These are phyloP conservation scores for Kokia cookei DNA, from an alignment of 441 rosid genomes.

Conservation along the genomic window DNA sequence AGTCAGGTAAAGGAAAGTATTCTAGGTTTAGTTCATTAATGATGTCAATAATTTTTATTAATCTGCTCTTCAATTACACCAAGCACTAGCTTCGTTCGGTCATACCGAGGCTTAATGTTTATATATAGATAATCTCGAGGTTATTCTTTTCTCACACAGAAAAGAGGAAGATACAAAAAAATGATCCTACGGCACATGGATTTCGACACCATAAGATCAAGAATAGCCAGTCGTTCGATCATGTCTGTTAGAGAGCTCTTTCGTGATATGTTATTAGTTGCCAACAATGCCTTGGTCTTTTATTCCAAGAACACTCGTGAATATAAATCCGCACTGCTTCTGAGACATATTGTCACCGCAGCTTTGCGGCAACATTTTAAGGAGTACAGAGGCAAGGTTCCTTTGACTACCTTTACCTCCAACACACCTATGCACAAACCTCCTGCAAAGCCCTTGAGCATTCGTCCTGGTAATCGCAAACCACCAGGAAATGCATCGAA, in stretches of 20 bases:
- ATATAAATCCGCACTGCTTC: conserved; percentile 59
- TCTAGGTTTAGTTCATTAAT: background rate
- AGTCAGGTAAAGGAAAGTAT: conserved; percentile 57
- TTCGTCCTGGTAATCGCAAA: conserved; percentile 16
- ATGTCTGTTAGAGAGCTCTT: conserved; percentile 54
- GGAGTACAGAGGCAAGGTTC: conserved; percentile 27
- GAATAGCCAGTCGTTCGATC: conserved; percentile 36
- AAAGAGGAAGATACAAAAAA: conserved; percentile 85
- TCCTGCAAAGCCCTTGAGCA: conserved; percentile 30
- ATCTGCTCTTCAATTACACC: background rate
- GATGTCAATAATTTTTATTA: background rate
- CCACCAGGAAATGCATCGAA: conserved; percentile 13
- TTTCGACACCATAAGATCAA: conserved; percentile 59
- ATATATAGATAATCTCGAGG: background rate
- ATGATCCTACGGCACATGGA: conserved; percentile 69
- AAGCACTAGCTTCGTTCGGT: background rate
- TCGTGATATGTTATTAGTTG: conserved; percentile 65
- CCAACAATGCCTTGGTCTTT: conserved; percentile 70
- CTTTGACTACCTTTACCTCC: conserved; percentile 10
- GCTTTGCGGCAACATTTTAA: conserved; percentile 38
- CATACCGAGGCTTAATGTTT: background rate
- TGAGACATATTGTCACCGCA: conserved; percentile 52
- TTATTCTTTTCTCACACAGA: conserved; percentile 35
- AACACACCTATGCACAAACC: conserved; percentile 17
- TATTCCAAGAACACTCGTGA: conserved; percentile 80